A percentile compares a stretch with the other conserved stretches of the same genome.
Conservation (phyloP, 108 stramenopile species). For the Nannochloropsis gaditana region DNA sequence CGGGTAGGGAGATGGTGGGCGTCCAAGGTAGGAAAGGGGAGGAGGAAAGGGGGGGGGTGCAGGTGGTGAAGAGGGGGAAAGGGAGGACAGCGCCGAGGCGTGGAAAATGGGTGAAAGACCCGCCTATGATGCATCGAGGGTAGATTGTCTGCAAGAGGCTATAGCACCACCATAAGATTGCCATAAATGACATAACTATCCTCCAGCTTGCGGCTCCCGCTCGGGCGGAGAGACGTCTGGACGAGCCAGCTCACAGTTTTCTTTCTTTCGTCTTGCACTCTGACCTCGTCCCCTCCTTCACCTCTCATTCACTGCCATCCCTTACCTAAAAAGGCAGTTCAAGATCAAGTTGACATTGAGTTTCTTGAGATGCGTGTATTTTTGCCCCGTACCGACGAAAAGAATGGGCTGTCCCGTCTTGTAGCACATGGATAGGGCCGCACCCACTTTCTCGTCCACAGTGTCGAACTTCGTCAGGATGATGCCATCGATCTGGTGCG, state of each 20-base stretch:
- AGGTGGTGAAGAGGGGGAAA: not conserved
- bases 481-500: constrained; percentile 81
- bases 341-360: constrained; percentile 73
- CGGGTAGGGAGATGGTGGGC: too few species aligned
- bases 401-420: constrained; percentile 86
- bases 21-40: not conserved
- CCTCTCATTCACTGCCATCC: not conserved
- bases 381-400: constrained; percentile 95
- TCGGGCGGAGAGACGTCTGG: too few species aligned
- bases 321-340: constrained; percentile 65
- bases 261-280: not conserved
- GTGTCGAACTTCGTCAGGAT: constrained; percentile 97
- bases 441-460: constrained; percentile 96
- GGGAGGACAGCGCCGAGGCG: not conserved
- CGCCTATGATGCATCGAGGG: not conserved
- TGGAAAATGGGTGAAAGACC: not conserved
- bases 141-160: too few species aligned
- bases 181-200: too few species aligned
- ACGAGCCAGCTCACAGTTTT: not conserved
- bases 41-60: not conserved
- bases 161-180: too few species aligned
- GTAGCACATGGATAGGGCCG: constrained; percentile 87
- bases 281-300: not conserved
- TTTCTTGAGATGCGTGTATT: constrained; percentile 90
- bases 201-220: too few species aligned